Evolutionary conservation across 2,329 filamentous ascomycete species (phyloP), one percentile per base, ranked within the genome.

Genomic region (Podosphaera xanthii): DNA sequence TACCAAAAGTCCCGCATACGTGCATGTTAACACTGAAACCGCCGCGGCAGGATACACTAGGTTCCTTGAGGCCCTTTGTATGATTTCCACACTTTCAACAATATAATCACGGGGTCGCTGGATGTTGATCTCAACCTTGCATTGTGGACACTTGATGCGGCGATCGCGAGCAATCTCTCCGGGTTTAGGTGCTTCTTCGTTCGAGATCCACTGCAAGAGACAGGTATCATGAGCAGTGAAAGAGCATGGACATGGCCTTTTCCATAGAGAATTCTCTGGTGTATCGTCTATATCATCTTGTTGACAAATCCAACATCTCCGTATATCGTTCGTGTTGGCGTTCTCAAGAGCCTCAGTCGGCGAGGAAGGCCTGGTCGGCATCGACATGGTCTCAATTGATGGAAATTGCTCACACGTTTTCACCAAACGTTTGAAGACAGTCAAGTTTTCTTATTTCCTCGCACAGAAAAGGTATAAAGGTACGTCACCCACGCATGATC

Each of bases 181-280:
- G 67, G 22, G 77, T 72, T 73, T 76, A 1, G 79, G 78, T 31
- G 78, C 75, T 71, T 96, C 89, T 68, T 88, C 80, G 68, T 95
- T 88, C n/a, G 87, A 84, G 22, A 97, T 84, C 90, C 90, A 98
- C 66, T 88, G 85, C 46, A 97, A 76, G 64, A 97, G 77, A 69
- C 90, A 95, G 61, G 82, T 79, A 70, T 97, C 89, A 69, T 98
- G 92, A 1, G 90, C 92, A 59, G 87, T 86, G 46, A 98, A 76
- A 10, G 87, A 89, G 71, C 92, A 98, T 0, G 84, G 85, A 69
- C 92, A 98, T 1, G 92, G 90, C 59, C 85, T 86, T 52, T 87
- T 82, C 91, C 92, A 98, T 59, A 74, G 70, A 53, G 72, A 69
- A 22, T 67, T 67, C 3, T 77, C 74, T 7, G 75, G 67, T 30